Base-by-base conservation (phyloP, 768 basidiomycete genomes). In the Hericium coralloides region DNA sequence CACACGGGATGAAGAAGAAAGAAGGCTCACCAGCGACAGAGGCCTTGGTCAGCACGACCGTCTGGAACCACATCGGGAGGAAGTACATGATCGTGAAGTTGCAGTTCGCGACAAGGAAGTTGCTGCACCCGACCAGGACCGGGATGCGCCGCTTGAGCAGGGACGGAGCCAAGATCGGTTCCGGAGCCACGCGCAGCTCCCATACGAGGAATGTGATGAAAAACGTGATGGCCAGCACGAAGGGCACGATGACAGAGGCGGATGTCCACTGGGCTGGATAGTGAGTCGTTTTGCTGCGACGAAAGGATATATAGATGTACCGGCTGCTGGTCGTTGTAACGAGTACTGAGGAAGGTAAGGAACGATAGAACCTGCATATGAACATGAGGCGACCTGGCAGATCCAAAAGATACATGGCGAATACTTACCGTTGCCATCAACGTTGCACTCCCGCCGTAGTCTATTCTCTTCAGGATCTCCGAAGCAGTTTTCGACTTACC, bases 41-140 rank as follows among this genome's bases (percentile, higher is more conserved):
- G 18, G 87, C 82, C 53, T 75, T 84, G 14, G 85, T 82, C 25
- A 88, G 65, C 67, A 79, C 74, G 4, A 91, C 89, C 0, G 87
- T 89, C 67, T 91, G 87, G 67, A 91, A 92, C 85, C 87, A 91
- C 68, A 85, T 83, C 4, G 89, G 89, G 69, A 81, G 86, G 69
- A 85, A 90, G 69, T 87, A 92, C 67, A 80, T 86, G 64, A 92
- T 76, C 0, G 83, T 73, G 56, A 92, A 86, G 64, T 89, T 92
- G 68, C 86, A 89, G 6, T 77, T 74, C 12, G 85, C 74, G 9
- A 90, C 87, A n/a, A 89, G 76, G 63, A 88, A 85, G 63, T 89
- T 89, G 64, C 82, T 87, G 53, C 71, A 70, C 20, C 85, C 86
- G 25, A 90, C 81, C 4, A 92, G 75, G 3, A 89, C 77, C 1